Base-by-base conservation (phyloP, 164 flowering plant genomes). In the Malania oleifera region DNA sequence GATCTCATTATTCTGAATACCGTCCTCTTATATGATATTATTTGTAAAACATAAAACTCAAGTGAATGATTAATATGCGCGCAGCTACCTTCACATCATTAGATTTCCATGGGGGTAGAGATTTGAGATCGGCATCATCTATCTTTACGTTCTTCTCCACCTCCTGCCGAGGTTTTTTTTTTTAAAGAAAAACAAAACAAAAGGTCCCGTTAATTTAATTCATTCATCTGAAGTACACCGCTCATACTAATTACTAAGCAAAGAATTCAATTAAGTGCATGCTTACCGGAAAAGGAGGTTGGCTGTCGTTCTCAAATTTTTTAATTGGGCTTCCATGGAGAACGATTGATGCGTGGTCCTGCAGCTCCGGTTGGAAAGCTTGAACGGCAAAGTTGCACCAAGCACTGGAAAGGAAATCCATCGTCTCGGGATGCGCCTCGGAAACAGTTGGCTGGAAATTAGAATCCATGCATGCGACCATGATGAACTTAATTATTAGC, bases 351-450 rank as follows among this genome's bases (percentile, higher is more conserved):
- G 52, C 14, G 14, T 38, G 63, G 15, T 85, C 82, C 14, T 78
- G 71, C 2, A 55, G 39, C 35, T 65, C 75, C 2, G 91, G 82
- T 47, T 84, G 82, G 37, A 82, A 66, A 51, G 90, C 77, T 73
- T 88, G 87, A 60, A 86, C 70, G 8, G 95, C 92, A 37, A 89
- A 80, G 64, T 82, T 73, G 76, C 96, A 89, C 96, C 96, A 88
- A 39, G 83, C 76, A n/a, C 65, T 67, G 0, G 96, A 87, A 13
- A 92, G 91, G 49, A 82, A 81, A 63, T 89, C 91, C 90, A 87
- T 80, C 3, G 91, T 76, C 63, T 92, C 95, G 0, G 82, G 74
- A 64, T 82, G 86, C 9, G 82, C 81, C 53, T 77, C 80, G 10
- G 89, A 81, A 55, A 77, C 68, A 8, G 72, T 65, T 61, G 78